Conservation (phyloP, 345 rosid genomes). For the Dipteronia sinensis region DNA sequence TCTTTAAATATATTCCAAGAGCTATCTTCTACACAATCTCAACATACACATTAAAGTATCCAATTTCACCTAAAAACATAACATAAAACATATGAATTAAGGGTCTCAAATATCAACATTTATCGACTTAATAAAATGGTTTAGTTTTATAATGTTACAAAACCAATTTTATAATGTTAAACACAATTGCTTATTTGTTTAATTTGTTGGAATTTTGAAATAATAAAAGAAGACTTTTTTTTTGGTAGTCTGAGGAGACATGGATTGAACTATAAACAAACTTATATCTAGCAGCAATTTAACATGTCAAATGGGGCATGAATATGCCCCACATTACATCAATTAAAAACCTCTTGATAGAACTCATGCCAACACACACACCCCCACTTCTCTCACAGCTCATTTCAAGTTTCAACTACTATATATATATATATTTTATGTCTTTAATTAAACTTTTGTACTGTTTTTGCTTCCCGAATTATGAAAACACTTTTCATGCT, state of each 20-base stretch:
- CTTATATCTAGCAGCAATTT: conserved; percentile 27
- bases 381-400: neutral
- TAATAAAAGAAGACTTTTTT: conserved; percentile 11
- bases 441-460: no score
- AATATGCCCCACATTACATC: conserved; percentile 20
- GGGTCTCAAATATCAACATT: no score
- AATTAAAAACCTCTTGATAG: neutral
- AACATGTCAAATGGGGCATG: conserved; percentile 29
- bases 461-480: no score
- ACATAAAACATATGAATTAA: no score
- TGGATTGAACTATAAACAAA: conserved; percentile 19
- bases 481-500: no score
- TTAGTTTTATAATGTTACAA: no score
- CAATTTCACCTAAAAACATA: no score
- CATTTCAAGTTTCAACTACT: neutral
- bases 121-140: no score
- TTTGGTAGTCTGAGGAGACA: neutral
- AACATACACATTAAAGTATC: no score
- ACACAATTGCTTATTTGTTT: neutral
- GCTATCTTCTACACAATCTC: no score
- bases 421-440: no score
- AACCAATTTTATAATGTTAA: neutral
- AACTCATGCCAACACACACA: neutral
- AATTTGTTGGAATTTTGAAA: conserved; percentile 19
- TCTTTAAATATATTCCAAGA: no score